phyloP scores from a whole-genome alignment of 257 asterid species.

The Solanum pennellii region DNA sequence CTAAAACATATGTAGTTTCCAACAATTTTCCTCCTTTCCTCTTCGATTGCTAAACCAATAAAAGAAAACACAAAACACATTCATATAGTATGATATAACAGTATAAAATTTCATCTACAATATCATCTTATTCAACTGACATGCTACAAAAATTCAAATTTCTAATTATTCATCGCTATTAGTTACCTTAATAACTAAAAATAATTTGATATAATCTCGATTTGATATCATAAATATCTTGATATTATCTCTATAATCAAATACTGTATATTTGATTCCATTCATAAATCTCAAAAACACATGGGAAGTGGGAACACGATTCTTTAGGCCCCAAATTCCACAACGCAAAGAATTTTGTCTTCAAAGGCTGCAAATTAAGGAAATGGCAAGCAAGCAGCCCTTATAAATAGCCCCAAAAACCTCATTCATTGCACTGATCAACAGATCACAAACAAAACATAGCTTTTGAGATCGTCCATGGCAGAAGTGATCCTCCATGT shows the following conservation, averaged over 20 bases:
- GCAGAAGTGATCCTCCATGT: neutral
- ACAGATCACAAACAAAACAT: too few species aligned
- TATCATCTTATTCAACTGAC: neutral
- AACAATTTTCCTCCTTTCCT: too few species aligned
- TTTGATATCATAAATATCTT: neutral
- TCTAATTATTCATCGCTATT: too few species aligned
- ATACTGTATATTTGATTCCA: neutral
- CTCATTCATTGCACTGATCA: neutral
- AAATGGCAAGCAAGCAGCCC: too few species aligned
- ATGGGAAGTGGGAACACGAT: neutral
- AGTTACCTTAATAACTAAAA: too few species aligned
- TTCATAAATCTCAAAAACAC: neutral
- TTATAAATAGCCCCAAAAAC: neutral
- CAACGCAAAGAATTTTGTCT: neutral
- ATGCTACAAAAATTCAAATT: too few species aligned
- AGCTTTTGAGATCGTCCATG: too few species aligned
- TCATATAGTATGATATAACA: too few species aligned
- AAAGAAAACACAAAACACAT: too few species aligned
- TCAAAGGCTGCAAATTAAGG: too few species aligned
- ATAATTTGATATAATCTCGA: neutral
- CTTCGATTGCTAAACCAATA: too few species aligned
- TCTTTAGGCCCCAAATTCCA: neutral
- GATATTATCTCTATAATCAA: neutral
- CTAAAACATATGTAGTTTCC: too few species aligned
- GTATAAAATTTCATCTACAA: neutral